Evolutionary conservation across 225 moss, liverwort and hornwort species (phyloP), one percentile per base, ranked within the genome.

Genomic region (Physcomitrellopsis africana): DNA sequence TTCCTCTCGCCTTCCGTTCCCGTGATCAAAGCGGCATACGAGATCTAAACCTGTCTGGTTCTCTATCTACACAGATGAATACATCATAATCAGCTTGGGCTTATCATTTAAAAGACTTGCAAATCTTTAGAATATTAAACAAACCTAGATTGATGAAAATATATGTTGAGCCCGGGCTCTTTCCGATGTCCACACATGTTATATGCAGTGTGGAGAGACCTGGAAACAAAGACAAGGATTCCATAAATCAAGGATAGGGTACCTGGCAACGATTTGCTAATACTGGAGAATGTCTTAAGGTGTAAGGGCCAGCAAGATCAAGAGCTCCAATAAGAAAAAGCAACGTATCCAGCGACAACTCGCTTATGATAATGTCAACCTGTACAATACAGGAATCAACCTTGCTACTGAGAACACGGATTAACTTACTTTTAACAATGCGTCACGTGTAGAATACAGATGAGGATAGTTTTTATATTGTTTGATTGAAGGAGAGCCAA

Each of bases 261-360:
- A 99, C 95, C 90, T 93, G 83, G 81, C 95, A 99, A 73, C 94
- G 92, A 84, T 99, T 95, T 69, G 93, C 95, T 77, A 86, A 69
- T 52, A 91, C 87, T 37, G 99, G 99, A 64, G 99, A 95, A 76
- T 89, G 86, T 74, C 85, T 79, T 81, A 99, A 80, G 37, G 93
- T 88, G 66, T 89, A 99, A 60, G 99, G 99, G 59, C 95, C 99
- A 53, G 99, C 99, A 69, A 99, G 82, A 51, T 93, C 95, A 69
- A 99, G 82, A 69, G 90, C 86, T 85, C 99, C 99, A 52, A 92
- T 95, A 19, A 99, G 80, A 76, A 99, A 99, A 18, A 99, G 89
- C 77, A 86, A 81, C 17, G 95, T 92, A 81, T 99, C 99, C 85
- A 95, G 79, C 13, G 99, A 93, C 54, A 91, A 79, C 73, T 99